phyloP scores from a whole-genome alignment of 1,284 basidiomycete species.

The Ceratobasidium theobromae region DNA sequence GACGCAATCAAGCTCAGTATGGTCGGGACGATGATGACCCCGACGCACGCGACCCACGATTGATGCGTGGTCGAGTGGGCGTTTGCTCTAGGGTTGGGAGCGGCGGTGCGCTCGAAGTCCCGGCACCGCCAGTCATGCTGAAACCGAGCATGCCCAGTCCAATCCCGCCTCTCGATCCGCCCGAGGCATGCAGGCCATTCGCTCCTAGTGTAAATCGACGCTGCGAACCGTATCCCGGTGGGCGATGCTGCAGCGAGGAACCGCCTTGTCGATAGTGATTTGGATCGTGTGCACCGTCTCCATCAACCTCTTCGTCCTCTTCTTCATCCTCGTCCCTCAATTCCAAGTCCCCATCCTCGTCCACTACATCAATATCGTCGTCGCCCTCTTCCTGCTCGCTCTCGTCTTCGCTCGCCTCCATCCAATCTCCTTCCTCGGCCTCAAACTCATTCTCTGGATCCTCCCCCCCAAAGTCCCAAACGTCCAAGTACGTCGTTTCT shows the following conservation, averaged over 20 bases:
- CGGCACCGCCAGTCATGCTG: conserved; percentile 9
- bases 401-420: conserved; percentile 54
- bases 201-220: conserved; percentile 18
- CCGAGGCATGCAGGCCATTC: neutral
- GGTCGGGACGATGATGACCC: conserved; percentile 23
- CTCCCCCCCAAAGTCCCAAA: conserved; percentile 81
- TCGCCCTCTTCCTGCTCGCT: conserved; percentile 46
- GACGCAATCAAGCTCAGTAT: conserved; percentile 6
- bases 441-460: conserved; percentile 44
- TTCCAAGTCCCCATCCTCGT: conserved; percentile 53
- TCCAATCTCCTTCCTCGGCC: conserved; percentile 52
- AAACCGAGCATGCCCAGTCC: conserved; percentile 27
- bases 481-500: conserved; percentile 76
- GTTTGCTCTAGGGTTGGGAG: conserved; percentile 18
- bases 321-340: conserved; percentile 63
- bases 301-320: conserved; percentile 48
- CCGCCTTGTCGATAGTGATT: conserved; percentile 25
- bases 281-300: conserved; percentile 12
- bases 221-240: conserved; percentile 22
- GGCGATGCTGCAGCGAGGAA: conserved; percentile 17
- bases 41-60: conserved; percentile 23
- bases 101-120: conserved; percentile 8
- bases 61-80: conserved; percentile 23
- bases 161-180: conserved; percentile 9
- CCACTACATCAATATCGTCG: conserved; percentile 52